A percentile compares a stretch with the other conserved stretches of the same genome.
These are phyloP conservation scores for Shiraia bambusicola DNA, from an alignment of 2,329 filamentous ascomycete genomes.

Conservation along the genomic window DNA sequence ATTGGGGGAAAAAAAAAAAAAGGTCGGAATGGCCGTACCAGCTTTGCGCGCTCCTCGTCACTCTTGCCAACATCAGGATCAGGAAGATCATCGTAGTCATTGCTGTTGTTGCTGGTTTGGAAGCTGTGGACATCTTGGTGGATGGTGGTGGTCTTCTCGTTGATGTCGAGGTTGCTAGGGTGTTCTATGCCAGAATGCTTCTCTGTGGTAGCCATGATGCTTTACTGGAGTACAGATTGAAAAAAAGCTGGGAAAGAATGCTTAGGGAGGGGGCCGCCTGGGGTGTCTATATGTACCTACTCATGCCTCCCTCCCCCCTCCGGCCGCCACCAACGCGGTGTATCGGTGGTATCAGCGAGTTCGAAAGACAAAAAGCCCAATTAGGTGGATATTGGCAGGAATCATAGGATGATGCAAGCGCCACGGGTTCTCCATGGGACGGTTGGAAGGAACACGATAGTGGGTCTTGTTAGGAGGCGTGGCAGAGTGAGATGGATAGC, in stretches of 20 bases:
- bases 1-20: too few relatives aligned
- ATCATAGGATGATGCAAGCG: slow-evolving; percentile 21
- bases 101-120: slow-evolving; percentile 22
- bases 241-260: slow-evolving; percentile 15
- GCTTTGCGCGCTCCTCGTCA: slow-evolving; percentile 36
- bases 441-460: slow-evolving; percentile 34
- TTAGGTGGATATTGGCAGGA: slow-evolving; percentile 18
- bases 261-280: slow-evolving; percentile 14
- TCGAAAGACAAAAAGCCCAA: slow-evolving; percentile 11
- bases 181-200: slow-evolving; percentile 20
- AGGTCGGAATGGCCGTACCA: slow-evolving; percentile 26
- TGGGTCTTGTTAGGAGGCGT: slow-evolving; percentile 23
- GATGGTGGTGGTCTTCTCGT: slow-evolving; percentile 27
- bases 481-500: slow-evolving; percentile 18
- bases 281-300: slow-evolving; percentile 39
- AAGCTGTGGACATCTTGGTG: slow-evolving; percentile 32
- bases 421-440: slow-evolving; percentile 38
- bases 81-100: slow-evolving; percentile 38
- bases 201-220: slow-evolving; percentile 33
- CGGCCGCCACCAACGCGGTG: slow-evolving; percentile 10
- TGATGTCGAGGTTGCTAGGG: slow-evolving; percentile 12
- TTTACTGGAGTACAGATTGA: slow-evolving; percentile 18
- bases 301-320: too few relatives aligned
- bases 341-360: slow-evolving; percentile 5
- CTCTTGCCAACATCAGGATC: slow-evolving; percentile 40